Evolutionary conservation across 140 eudicot genomes (phyloP), one percentile per base, ranked within the genome.

Genomic region (Senecio squalidus): DNA sequence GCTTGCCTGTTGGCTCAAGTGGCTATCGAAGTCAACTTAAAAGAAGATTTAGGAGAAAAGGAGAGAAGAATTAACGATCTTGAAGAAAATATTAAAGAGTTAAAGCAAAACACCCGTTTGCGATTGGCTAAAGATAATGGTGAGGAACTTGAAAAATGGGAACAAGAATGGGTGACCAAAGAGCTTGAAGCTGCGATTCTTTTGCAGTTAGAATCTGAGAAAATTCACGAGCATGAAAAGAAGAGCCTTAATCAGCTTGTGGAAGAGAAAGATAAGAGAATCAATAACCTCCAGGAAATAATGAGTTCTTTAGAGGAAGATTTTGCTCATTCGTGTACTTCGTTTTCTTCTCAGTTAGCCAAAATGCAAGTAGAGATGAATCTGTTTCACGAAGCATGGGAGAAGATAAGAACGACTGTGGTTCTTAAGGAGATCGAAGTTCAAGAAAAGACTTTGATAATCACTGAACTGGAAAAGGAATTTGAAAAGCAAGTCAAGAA

Each of bases 1-100:
- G 81, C 69, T 58, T 92, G 92, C 17, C 76, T 84, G 23, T 76
- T 92, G 41, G 84, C 84, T 75, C 94, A 92, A 71, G 83, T 76
- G 41, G 82, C 78, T 0, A 67, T 70, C 3, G 98, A 86, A 75
- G 74, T 80, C 18, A 71, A 54, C 65, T 89, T 86, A 41, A 84
- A 84, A 73, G 76, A 74, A 84, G 96, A 86, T 6, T 55, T 86
- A 16, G 69, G 59, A 62, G 82, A 86, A 34, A 90, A 78, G 31
- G 95, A 80, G 21, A 59, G 21, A 47, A 80, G n/a, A 57, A 72
- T 90, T 18, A 39, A 75, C 3, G 75, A 76, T 51, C 87, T 85
- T 31, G 69, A 80, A 68, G 61, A 77, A 43, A 77, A 77, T 59
- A 75, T 85, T 11, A 54, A 65, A 62, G 71, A 61, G 51, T 57